phyloP scores from a whole-genome alignment of 805 yeast species.

The Teunomyces lycoperdinae region DNA sequence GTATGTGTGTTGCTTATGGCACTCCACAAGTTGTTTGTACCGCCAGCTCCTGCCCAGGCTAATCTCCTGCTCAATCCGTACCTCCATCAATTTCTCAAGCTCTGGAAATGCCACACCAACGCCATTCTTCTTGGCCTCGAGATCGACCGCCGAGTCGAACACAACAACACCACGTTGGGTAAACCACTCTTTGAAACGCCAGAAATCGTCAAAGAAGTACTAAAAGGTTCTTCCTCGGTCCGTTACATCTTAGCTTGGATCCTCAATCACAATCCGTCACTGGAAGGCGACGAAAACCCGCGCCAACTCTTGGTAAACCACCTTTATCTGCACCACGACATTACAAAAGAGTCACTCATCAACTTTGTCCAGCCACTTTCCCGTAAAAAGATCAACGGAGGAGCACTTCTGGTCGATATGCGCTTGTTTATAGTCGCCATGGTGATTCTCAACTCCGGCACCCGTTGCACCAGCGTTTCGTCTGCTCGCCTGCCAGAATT shows the following conservation, averaged over 20 bases:
- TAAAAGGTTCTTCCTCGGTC: constrained; percentile 64
- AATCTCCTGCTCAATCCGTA: constrained; percentile 61
- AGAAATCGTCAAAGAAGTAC: constrained; percentile 26
- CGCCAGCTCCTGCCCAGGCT: constrained; percentile 16
- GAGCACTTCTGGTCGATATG: constrained; percentile 57
- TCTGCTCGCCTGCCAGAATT: neutral
- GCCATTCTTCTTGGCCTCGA: constrained; percentile 60
- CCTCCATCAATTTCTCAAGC: constrained; percentile 49
- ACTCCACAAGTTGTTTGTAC: constrained; percentile 31
- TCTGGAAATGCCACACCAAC: constrained; percentile 68
- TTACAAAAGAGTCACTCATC: constrained; percentile 54
- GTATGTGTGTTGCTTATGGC: constrained; percentile 31
- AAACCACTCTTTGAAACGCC: constrained; percentile 27
- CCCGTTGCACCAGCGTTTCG: constrained; percentile 12
- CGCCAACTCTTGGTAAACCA: neutral
- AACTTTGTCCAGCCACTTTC: constrained; percentile 68
- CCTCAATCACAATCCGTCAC: constrained; percentile 39
- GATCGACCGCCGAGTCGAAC: constrained; percentile 37
- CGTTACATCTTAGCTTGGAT: constrained; percentile 61
- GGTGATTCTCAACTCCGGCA: constrained; percentile 27
- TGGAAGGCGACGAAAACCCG: constrained; percentile 11
- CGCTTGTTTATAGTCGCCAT: constrained; percentile 57
- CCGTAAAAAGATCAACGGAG: constrained; percentile 52
- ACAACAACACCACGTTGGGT: constrained; percentile 24
- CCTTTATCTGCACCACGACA: constrained; percentile 42